These are phyloP conservation scores for Candida lessepsii DNA, from an alignment of 805 yeast genomes.

Conservation along the genomic window DNA sequence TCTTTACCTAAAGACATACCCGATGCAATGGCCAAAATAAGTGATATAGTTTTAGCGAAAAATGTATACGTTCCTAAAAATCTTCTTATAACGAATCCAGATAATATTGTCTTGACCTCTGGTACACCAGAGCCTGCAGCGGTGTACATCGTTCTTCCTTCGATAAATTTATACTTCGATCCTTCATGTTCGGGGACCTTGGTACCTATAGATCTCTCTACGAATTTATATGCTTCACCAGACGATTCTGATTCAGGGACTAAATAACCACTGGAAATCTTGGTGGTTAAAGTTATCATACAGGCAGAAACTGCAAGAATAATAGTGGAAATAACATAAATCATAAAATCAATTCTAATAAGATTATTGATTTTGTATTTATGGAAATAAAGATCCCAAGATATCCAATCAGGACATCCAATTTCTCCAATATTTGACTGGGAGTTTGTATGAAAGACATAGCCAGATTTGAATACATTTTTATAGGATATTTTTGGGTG, in stretches of 20 bases:
- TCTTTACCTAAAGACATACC: conserved; percentile 60
- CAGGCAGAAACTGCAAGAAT: conserved; percentile 46
- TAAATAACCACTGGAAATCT: conserved; percentile 24
- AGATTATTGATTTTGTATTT: conserved; percentile 8
- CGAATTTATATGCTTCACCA: neutral
- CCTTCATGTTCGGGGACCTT: neutral
- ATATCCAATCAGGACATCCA: conserved; percentile 41
- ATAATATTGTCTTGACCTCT: conserved; percentile 57
- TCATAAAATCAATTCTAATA: conserved; percentile 30
- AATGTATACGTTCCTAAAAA: conserved; percentile 54
- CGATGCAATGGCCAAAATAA: conserved; percentile 54
- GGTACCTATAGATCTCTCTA: neutral
- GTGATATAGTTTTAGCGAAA: conserved; percentile 45
- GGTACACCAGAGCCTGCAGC: conserved; percentile 64
- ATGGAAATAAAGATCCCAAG: conserved; percentile 40
- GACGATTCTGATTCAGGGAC: neutral
- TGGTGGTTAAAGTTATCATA: conserved; percentile 45
- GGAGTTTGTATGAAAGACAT: conserved; percentile 7
- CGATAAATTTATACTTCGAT: neutral
- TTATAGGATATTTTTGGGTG: conserved; percentile 7
- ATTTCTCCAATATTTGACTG: conserved; percentile 7
- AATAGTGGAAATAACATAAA: conserved; percentile 38
- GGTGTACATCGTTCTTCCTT: conserved; percentile 38
- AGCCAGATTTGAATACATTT: conserved; percentile 24
- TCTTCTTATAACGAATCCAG: conserved; percentile 55